Conservation (phyloP, 2,329 filamentous ascomycete species). For the Fusarium sp. region DNA sequence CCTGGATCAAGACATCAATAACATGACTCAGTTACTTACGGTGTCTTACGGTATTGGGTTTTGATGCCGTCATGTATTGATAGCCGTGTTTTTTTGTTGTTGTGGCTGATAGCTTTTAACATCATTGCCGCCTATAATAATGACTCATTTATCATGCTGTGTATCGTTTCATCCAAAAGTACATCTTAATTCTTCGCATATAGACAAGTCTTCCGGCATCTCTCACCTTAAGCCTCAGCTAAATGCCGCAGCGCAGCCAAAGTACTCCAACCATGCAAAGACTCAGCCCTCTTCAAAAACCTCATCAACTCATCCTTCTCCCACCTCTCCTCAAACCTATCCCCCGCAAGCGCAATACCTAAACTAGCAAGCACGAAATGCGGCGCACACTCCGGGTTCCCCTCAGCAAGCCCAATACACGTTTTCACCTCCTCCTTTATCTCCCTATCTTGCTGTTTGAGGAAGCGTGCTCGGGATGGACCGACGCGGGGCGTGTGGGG, state of each 20-base stretch:
- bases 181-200: neutral
- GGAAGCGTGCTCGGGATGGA: neutral
- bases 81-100: no score
- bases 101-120: no score
- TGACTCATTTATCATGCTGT: neutral
- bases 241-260: constrained; percentile 41
- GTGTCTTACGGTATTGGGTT: no score
- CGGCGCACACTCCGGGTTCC: neutral
- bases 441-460: neutral
- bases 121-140: no score
- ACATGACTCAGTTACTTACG: neutral
- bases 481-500: neutral
- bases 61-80: no score
- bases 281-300: constrained; percentile 46
- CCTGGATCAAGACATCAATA: neutral
- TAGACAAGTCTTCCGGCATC: neutral
- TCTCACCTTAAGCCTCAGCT: neutral
- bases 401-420: neutral
- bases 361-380: constrained; percentile 21
- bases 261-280: constrained; percentile 34
- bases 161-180: no score
- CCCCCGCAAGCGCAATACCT: constrained; percentile 43
- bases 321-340: constrained; percentile 48
- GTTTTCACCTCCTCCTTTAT: neutral
- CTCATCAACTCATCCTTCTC: constrained; percentile 51